Evolutionary conservation across 1,284 basidiomycete species (phyloP).

Genomic region (Rhodotorula sp.): DNA sequence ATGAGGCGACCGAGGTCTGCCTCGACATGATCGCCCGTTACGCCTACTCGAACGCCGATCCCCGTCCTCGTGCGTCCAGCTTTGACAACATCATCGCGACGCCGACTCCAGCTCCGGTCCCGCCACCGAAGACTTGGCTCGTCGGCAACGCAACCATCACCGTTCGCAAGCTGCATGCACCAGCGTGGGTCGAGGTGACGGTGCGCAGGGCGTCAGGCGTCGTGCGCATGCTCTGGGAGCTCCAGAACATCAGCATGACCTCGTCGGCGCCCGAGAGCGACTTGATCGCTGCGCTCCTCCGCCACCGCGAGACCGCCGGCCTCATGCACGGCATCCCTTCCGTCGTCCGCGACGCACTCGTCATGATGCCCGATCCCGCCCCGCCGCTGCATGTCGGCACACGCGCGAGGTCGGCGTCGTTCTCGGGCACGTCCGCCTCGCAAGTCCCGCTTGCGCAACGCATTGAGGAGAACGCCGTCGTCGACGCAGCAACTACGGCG

Average conservation of each 20-base stretch:
- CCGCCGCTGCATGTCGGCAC: conserved; percentile 15
- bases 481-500: conserved; percentile 42
- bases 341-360: conserved; percentile 27
- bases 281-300: conserved; percentile 41
- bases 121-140: conserved; percentile 72
- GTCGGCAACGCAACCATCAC: conserved; percentile 84
- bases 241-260: conserved; percentile 81
- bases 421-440: conserved; percentile 5
- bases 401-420: conserved; percentile 23
- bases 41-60: conserved; percentile 90
- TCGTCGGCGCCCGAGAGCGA: conserved; percentile 65
- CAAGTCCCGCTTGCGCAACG: neutral
- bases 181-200: conserved; percentile 86
- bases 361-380: conserved; percentile 7
- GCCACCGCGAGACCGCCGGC: conserved; percentile 42
- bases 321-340: conserved; percentile 32
- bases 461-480: conserved; percentile 43
- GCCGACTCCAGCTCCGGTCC: conserved; percentile 49
- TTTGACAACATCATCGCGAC: conserved; percentile 63
- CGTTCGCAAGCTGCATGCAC: conserved; percentile 66
- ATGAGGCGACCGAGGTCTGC: conserved; percentile 91
- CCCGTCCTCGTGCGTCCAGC: conserved; percentile 76
- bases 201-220: conserved; percentile 86
- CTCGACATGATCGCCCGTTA: conserved; percentile 97
- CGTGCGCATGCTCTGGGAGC: conserved; percentile 74